phyloP scores from a whole-genome alignment of 352 stramenopile genomes.

The Phytophthora hybrid region DNA sequence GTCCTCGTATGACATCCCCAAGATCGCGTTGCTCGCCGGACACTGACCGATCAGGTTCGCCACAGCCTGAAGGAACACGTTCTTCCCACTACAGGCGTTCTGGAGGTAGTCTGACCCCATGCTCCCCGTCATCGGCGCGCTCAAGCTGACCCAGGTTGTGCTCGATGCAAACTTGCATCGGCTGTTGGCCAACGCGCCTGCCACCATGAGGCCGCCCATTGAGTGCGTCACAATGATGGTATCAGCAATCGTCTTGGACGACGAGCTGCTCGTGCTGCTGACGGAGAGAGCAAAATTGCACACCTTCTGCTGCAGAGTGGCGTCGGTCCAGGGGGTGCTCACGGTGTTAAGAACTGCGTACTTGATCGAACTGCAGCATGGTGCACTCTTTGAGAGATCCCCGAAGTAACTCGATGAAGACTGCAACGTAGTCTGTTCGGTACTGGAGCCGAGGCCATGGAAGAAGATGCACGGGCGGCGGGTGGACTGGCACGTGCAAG shows the following conservation, averaged over 20 bases:
- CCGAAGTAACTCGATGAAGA: constrained; percentile 34
- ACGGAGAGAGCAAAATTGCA: constrained; percentile 32
- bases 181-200: constrained; percentile 36
- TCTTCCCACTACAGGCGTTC: constrained; percentile 34
- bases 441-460: constrained; percentile 29
- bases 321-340: constrained; percentile 31
- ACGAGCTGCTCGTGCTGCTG: constrained; percentile 24
- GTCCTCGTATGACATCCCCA: constrained; percentile 34
- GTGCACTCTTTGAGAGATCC: constrained; percentile 27
- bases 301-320: constrained; percentile 32
- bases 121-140: constrained; percentile 40
- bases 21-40: constrained; percentile 24
- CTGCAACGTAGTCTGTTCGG: constrained; percentile 20
- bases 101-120: constrained; percentile 48
- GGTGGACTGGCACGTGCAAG: constrained; percentile 20
- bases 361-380: constrained; percentile 39
- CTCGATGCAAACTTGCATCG: constrained; percentile 43
- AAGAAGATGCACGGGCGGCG: constrained; percentile 44
- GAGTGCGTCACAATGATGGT: constrained; percentile 48
- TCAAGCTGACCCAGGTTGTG: constrained; percentile 41
- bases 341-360: constrained; percentile 39
- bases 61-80: constrained; percentile 31
- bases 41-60: constrained; percentile 41
- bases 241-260: constrained; percentile 27
- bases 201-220: constrained; percentile 43